Base-by-base conservation (phyloP, 345 rosid genomes). In the Boechera divaricarpa region DNA sequence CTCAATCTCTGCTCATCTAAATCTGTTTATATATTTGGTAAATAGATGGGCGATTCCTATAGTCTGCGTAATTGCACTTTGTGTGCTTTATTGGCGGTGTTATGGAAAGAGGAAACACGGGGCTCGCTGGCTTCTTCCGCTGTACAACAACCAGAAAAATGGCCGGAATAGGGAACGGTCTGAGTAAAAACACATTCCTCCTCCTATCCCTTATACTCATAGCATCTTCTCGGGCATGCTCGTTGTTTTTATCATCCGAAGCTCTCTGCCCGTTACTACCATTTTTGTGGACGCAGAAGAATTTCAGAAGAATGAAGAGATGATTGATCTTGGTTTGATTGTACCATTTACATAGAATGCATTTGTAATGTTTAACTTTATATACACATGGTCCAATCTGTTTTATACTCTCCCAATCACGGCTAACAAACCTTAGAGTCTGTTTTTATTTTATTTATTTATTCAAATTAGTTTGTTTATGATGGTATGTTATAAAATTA, bases 31-130 rank as follows among this genome's bases (percentile, higher is more conserved):
- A 0, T 1, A n/a, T 60, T 53, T 36, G 70, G 66, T 73, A n/a
- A 67, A 69, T 89, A 96, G 99, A 85, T 96, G 99, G 99, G 99
- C 93, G 4, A 76, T 93, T 74, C 99, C 97, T 5, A 51, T 95
- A 44, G 82, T 81, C 56, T 81, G 87, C 42, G 53, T 86, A 44
- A 79, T 60, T 10, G 90, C 85, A 21, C 3, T 90, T 16, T 82
- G 81, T 67, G 70, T 91, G 64, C 73, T 93, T 36, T 93, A 93
- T 75, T 90, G 94, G 88, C 93, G 95, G 79, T 95, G 97, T 80
- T 86, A 74, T 42, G 92, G 98, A 61, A 84, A 75, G 84, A 86
- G 93, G 78, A 95, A 87, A 80, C 90, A 86, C 3, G 89, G 97
- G 21, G 80, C 90, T 3, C 85, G 73, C 6, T 85, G 94, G 86